These are phyloP conservation scores for Phytophthora citricola DNA, from an alignment of 352 stramenopile species.

Conservation along the genomic window DNA sequence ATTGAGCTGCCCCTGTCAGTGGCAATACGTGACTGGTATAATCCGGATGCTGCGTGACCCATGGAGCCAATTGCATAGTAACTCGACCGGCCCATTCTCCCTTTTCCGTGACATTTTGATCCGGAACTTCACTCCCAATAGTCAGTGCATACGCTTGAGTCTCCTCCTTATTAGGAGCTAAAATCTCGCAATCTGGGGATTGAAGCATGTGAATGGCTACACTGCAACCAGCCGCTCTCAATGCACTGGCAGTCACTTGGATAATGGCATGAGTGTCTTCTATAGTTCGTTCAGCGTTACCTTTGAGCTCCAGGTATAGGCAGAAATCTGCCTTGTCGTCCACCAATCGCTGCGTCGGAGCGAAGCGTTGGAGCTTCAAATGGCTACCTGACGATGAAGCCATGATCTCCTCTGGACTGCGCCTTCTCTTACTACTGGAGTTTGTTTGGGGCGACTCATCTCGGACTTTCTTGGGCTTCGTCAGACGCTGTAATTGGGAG, in stretches of 20 bases:
- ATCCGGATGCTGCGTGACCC: conserved; percentile 53
- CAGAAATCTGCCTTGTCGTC: conserved; percentile 49
- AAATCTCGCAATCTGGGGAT: conserved; percentile 30
- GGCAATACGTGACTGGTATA: conserved; percentile 55
- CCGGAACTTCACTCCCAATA: conserved; percentile 40
- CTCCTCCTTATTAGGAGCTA: conserved; percentile 29
- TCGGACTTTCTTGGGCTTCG: conserved; percentile 21
- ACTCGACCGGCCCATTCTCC: conserved; percentile 26
- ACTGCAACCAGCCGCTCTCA: conserved; percentile 50
- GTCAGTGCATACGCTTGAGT: conserved; percentile 58
- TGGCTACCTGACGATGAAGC: conserved; percentile 22
- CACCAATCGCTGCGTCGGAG: conserved; percentile 32
- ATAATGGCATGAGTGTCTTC: conserved; percentile 49
- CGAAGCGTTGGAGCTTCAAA: conserved; percentile 45
- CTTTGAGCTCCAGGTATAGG: conserved; percentile 39
- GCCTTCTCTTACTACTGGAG: conserved; percentile 12
- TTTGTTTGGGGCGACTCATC: neutral
- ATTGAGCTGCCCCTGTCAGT: conserved; percentile 53
- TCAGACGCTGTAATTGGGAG: conserved; percentile 18
- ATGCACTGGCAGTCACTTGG: conserved; percentile 40
- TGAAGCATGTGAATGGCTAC: conserved; percentile 53
- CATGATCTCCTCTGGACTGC: neutral
- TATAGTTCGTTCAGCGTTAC: conserved; percentile 1
- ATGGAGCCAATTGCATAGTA: conserved; percentile 39
- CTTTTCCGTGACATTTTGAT: conserved; percentile 15